Evolutionary conservation across 2,329 filamentous ascomycete species (phyloP).

Genomic region (Verruconis gallopava): DNA sequence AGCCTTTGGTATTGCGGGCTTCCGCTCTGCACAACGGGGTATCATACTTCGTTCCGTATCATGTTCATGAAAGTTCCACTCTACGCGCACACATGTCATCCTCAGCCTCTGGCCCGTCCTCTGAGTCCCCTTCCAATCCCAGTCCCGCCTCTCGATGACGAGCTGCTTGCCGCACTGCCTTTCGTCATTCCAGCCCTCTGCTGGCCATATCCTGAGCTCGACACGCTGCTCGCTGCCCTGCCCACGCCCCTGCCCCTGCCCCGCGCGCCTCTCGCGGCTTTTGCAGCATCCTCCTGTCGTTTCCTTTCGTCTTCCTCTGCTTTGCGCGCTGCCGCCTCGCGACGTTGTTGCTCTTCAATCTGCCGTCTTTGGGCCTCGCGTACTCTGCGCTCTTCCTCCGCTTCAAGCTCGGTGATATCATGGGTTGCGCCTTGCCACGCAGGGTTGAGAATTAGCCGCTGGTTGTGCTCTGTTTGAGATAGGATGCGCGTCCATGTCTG

Average conservation of each 20-base stretch:
- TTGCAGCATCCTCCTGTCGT: conserved; percentile 44
- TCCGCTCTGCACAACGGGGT: conserved; percentile 1
- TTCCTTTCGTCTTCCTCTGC: conserved; percentile 41
- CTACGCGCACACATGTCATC: conserved; percentile 16
- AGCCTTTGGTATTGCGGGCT: no score
- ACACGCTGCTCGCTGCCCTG: conserved; percentile 18
- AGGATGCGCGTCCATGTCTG: conserved; percentile 95
- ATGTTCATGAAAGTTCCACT: neutral
- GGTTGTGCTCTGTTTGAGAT: conserved; percentile 94
- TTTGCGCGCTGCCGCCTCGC: conserved; percentile 50
- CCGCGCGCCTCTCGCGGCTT: conserved; percentile 26
- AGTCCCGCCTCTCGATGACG: neutral
- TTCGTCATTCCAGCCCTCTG: conserved; percentile 34
- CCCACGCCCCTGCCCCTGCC: conserved; percentile 24
- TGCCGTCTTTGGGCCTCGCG: conserved; percentile 66
- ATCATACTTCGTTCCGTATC: conserved; percentile 4
- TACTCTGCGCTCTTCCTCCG: conserved; percentile 59
- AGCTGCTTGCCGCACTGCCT: conserved; percentile 40
- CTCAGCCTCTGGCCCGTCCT: conserved; percentile 32
- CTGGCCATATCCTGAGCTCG: conserved; percentile 25
- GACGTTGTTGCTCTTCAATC: conserved; percentile 64
- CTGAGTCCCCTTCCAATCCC: conserved; percentile 21
- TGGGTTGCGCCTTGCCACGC: conserved; percentile 80
- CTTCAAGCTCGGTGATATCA: conserved; percentile 77
- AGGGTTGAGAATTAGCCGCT: conserved; percentile 77